phyloP scores from a whole-genome alignment of 2,329 filamentous ascomycete species.

The Paraphaeosphaeria sporulosa region DNA sequence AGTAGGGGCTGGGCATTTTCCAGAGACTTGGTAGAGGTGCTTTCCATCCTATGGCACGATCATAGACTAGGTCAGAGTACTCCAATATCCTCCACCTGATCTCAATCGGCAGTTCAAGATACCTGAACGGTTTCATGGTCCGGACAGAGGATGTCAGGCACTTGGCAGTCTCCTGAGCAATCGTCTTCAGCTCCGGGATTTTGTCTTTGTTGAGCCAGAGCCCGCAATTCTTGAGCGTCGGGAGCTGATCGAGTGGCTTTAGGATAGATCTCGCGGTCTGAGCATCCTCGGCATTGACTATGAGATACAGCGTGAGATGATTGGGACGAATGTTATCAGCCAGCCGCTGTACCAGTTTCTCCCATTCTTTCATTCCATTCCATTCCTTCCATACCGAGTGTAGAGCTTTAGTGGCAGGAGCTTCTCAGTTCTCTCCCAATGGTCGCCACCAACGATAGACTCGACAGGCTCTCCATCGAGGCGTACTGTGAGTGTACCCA shows the following conservation, averaged over 20 bases:
- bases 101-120: conserved; percentile 13
- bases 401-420: conserved; percentile 8
- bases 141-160: not conserved
- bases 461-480: conserved; percentile 16
- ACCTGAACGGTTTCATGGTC: conserved; percentile 3
- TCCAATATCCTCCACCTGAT: conserved; percentile 12
- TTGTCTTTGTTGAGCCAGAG: conserved; percentile 14
- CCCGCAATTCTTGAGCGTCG: conserved; percentile 13
- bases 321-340: conserved; percentile 3
- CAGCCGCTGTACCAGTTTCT: conserved; percentile 5
- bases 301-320: conserved; percentile 13
- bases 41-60: conserved; percentile 14
- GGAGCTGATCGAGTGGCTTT: conserved; percentile 11
- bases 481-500: conserved; percentile 13
- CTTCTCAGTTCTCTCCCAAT: conserved; percentile 10
- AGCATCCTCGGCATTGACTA: conserved; percentile 6
- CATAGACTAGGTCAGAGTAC: conserved; percentile 11
- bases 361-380: conserved; percentile 11
- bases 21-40: not conserved
- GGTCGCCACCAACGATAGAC: not conserved
- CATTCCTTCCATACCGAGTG: conserved; percentile 13
- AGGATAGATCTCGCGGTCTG: conserved; percentile 9
- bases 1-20: not conserved
- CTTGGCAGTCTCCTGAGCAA: conserved; percentile 8
- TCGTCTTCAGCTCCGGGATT: not conserved